Percentiles rank a stretch among this genome's conserved stretches.
Conservation (phyloP, 2,329 filamentous ascomycete species). For the Colletotrichum falcatum region DNA sequence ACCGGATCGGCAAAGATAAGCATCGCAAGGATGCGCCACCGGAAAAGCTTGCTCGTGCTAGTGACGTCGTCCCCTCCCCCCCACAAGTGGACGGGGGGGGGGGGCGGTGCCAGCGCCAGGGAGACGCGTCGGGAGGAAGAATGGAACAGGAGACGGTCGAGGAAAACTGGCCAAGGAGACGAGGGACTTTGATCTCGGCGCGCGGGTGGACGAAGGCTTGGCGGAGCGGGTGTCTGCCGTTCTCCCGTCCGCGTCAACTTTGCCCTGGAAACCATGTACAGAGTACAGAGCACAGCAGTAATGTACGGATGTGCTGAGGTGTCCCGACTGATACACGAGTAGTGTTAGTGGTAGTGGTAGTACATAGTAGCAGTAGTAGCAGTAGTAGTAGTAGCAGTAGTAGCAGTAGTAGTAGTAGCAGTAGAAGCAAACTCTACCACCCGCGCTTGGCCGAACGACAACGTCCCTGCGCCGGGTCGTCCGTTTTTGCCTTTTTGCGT, state of each 20-base stretch:
- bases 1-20: constrained; percentile 28
- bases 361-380: too few relatives aligned
- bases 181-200: constrained; percentile 31
- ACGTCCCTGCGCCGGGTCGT: too few relatives aligned
- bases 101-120: constrained; percentile 29
- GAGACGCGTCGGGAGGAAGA: neutral
- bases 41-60: constrained; percentile 30
- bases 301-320: too few relatives aligned
- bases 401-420: too few relatives aligned
- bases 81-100: neutral
- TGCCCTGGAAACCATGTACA: too few relatives aligned
- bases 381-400: too few relatives aligned
- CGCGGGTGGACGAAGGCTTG: constrained; percentile 20
- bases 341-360: too few relatives aligned
- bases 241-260: neutral
- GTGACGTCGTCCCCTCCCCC: constrained; percentile 19
- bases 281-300: too few relatives aligned
- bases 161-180: constrained; percentile 40
- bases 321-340: too few relatives aligned
- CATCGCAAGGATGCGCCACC: constrained; percentile 29
- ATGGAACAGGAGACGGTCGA: constrained; percentile 13
- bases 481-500: too few relatives aligned
- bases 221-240: constrained; percentile 11
- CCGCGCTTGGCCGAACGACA: too few relatives aligned
- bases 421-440: too few relatives aligned